Evolutionary conservation across 257 asterid species (phyloP).

Genomic region (Solanum gandarillasii): DNA sequence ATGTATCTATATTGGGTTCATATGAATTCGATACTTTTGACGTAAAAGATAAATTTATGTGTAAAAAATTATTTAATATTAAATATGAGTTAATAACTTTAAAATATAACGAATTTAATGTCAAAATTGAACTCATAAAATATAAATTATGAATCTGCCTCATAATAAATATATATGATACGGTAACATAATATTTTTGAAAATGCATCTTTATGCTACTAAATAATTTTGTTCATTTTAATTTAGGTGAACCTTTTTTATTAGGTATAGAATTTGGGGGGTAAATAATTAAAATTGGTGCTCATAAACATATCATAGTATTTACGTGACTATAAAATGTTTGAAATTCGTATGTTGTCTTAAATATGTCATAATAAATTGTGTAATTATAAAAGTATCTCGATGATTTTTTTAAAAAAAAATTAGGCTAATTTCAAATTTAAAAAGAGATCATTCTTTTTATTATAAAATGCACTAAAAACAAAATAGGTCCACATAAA

Average conservation of each 20-base stretch:
- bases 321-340: neutral
- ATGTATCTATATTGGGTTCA: neutral
- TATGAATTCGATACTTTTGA: rapidly evolving
- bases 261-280: neutral
- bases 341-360: rapidly evolving
- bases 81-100: no score
- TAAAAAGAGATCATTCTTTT: neutral
- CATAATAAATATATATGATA: no score
- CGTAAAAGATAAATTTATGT: neutral
- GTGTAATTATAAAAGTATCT: neutral
- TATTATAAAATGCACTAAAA: neutral
- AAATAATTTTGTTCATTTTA: neutral
- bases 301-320: neutral
- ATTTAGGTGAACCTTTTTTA: neutral
- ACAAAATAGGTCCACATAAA: neutral
- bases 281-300: no score
- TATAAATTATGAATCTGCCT: no score
- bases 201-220: neutral
- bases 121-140: no score
- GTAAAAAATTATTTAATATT: neutral
- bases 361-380: neutral
- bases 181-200: neutral
- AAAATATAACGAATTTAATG: no score
- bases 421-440: neutral
- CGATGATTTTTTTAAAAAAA: no score